phyloP scores from a whole-genome alignment of 2,329 filamentous ascomycete species.

The Fusarium sp. region DNA sequence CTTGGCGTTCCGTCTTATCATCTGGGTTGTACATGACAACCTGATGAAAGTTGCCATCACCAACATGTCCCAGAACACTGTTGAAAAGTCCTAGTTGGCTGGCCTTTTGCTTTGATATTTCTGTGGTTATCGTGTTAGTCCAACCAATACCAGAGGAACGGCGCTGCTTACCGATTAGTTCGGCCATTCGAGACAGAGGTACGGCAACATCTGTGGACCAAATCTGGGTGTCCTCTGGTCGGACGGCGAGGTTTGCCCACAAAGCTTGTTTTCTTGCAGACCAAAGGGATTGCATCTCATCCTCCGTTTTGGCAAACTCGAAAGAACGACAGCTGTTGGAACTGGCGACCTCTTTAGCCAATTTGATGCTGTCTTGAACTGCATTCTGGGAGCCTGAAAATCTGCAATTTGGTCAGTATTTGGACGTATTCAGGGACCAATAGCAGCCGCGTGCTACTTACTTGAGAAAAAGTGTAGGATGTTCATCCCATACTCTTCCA shows the following conservation, averaged over 20 bases:
- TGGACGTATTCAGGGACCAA: too few species aligned
- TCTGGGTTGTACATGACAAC: conserved; percentile 54
- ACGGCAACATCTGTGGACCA: neutral
- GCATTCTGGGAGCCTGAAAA: conserved; percentile 72
- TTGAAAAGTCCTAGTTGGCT: conserved; percentile 69
- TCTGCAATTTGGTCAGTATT: conserved; percentile 15
- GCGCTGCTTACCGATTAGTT: neutral
- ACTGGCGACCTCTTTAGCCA: conserved; percentile 63
- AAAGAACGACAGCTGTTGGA: neutral
- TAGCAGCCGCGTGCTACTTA: conserved; percentile 5
- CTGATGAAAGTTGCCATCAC: conserved; percentile 80
- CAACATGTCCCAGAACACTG: conserved; percentile 77
- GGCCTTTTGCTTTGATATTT: neutral
- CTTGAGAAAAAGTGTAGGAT: conserved; percentile 79
- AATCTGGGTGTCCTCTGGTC: neutral
- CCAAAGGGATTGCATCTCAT: neutral
- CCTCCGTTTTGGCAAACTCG: neutral
- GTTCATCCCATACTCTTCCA: conserved; percentile 70
- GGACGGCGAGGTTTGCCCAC: neutral
- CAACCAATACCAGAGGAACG: neutral
- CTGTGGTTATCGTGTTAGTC: neutral
- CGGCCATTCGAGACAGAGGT: neutral
- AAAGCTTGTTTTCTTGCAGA: neutral
- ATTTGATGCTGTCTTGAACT: conserved; percentile 68
- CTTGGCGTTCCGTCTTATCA: conserved; percentile 64